Evolutionary conservation across 257 asterid species (phyloP), one percentile per base, ranked within the genome.

Genomic region (Nicotiana otophora): DNA sequence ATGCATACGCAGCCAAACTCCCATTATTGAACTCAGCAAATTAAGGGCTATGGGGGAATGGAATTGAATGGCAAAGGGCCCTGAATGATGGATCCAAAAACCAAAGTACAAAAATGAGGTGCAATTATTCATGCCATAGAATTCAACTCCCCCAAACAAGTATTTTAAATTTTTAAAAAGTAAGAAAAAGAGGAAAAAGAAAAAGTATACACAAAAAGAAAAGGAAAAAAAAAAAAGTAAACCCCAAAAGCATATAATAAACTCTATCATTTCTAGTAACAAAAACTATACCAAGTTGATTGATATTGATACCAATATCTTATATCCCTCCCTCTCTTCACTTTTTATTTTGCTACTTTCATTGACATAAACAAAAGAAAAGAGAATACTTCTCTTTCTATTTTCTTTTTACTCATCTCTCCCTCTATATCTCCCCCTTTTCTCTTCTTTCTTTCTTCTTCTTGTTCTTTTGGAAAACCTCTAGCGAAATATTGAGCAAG

Each of bases 11-110:
- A 64, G 82, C 86, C 87, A 81, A 42, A 82, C 82, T 81, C 87
- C 67, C 82, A 86, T 81, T 85, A 83, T 83, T 88, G 87, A 66
- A 77, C 68, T 81, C 83, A 54, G 60, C 74, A 67, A 67, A 23
- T 80, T 63, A 51, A 79, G 36, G 79, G 81, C 33, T 23, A 69
- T 42, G 14, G 39, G 57, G 75, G 76, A 48, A 60, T 53, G 42
- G 61, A 87, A 83, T 66, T 84, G 85, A 84, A 66, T 70, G 85
- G 81, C 85, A 68, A 78, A 81, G 88, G 86, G 86, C 60, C 88
- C 85, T 80, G 86, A 84, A 87, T 90, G 91, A 90, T 93, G 92
- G 85, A 89, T 90, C 88, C 88, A 87, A 91, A 91, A 90, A 93
- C 85, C 90, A 84, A 90, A 91, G 89, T 87, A 92, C 91, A 89